Percentiles rank a stretch among this genome's conserved stretches.
phyloP scores from a whole-genome alignment of 2,329 filamentous ascomycete genomes.

The Lecanicillium sp. region DNA sequence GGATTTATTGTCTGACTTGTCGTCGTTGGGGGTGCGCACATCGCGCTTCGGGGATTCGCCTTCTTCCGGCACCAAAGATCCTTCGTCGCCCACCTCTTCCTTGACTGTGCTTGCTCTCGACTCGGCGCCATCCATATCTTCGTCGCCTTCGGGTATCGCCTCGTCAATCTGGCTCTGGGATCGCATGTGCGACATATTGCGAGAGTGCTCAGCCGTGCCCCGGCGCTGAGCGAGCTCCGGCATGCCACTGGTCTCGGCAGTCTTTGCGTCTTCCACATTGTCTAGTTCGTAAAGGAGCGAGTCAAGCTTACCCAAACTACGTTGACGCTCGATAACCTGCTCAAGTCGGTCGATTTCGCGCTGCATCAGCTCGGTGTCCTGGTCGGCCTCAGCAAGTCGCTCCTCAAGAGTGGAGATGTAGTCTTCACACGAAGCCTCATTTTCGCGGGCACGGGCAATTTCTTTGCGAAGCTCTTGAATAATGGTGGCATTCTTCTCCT shows the following conservation, averaged over 20 bases:
- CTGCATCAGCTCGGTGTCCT: slow-evolving; percentile 94
- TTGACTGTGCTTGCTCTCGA: slow-evolving; percentile 24
- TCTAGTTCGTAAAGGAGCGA: slow-evolving; percentile 88
- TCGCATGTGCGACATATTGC: slow-evolving; percentile 45
- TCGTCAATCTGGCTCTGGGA: slow-evolving; percentile 46
- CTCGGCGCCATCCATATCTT: slow-evolving; percentile 26
- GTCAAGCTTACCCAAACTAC: slow-evolving; percentile 90
- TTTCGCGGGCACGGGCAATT: slow-evolving; percentile 78
- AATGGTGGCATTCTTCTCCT: slow-evolving; percentile 84
- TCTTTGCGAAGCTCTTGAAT: slow-evolving; percentile 86
- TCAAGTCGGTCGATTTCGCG: slow-evolving; percentile 91
- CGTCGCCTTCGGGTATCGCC: slow-evolving; percentile 45
- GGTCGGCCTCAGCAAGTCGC: slow-evolving; percentile 87
- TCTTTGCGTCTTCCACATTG: slow-evolving; percentile 54
- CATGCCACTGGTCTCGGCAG: slow-evolving; percentile 20
- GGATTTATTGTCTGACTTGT: slow-evolving; percentile 24
- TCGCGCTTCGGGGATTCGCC: slow-evolving; percentile 1
- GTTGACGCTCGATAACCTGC: slow-evolving; percentile 89
- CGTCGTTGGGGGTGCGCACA: background rate
- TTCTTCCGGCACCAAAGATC: slow-evolving; percentile 1
- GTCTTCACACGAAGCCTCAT: slow-evolving; percentile 83
- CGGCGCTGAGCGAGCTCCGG: slow-evolving; percentile 37
- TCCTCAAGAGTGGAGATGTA: slow-evolving; percentile 97
- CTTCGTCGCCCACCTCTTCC: slow-evolving; percentile 18
- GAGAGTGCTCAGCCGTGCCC: slow-evolving; percentile 40